A percentile compares a stretch with the other conserved stretches of the same genome.
Evolutionary conservation across 1,284 basidiomycete species (phyloP).

Genomic region (Papiliotrema flavescens): DNA sequence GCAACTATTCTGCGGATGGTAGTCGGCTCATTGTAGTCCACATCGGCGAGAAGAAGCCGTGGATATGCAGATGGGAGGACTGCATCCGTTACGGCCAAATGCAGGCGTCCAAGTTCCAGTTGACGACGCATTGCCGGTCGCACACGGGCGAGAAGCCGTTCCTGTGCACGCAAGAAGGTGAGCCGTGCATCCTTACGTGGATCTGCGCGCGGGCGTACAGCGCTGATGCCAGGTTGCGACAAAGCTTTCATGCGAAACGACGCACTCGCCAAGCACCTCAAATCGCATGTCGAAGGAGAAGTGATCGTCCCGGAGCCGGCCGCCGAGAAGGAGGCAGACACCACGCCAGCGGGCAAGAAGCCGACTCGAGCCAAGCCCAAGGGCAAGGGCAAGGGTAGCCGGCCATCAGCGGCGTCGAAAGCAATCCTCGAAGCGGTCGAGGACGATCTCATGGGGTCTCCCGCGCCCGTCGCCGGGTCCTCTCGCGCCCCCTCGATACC

Average conservation of each 20-base stretch:
- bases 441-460: too few relatives aligned
- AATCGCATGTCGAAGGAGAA: slow-evolving; percentile 15
- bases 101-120: slow-evolving; percentile 32
- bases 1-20: background rate
- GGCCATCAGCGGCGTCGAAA: background rate
- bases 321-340: background rate
- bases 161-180: slow-evolving; percentile 64
- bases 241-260: slow-evolving; percentile 95
- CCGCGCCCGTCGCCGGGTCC: too few relatives aligned
- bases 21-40: slow-evolving; percentile 32
- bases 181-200: slow-evolving; percentile 8
- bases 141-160: slow-evolving; percentile 98
- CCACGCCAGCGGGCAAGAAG: background rate
- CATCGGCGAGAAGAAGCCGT: slow-evolving; percentile 24
- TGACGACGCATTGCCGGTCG: slow-evolving; percentile 72
- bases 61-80: slow-evolving; percentile 32
- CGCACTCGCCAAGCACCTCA: slow-evolving; percentile 64
- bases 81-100: slow-evolving; percentile 36
- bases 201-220: background rate
- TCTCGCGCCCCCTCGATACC: too few relatives aligned
- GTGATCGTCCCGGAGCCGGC: background rate
- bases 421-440: too few relatives aligned
- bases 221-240: slow-evolving; percentile 66
- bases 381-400: background rate
- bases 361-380: background rate